Evolutionary conservation across 108 stramenopile genomes (phyloP), one percentile per base, ranked within the genome.

Genomic region (Parietichytrium sp.): DNA sequence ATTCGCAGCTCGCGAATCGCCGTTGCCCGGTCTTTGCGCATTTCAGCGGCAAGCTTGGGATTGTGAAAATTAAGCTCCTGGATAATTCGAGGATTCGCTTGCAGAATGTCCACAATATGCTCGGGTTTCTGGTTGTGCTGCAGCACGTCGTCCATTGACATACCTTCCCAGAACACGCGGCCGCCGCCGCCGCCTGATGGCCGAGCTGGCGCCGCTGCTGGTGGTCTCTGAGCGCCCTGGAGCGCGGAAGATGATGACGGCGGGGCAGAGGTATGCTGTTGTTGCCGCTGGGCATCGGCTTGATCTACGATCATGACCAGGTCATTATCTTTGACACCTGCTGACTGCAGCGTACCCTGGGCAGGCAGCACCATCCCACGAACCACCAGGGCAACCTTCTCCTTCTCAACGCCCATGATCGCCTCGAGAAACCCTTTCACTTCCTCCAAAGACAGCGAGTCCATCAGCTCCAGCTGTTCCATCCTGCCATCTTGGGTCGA

Each of bases 21-120:
- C 55, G 51, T 72, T 31, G 42, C 81, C 49, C 27, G 81, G 33
- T 72, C 82, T 31, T 80, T 51, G 36, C 79, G 48, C 30, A 93
- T 72, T 78, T 87, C 85, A 33, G 78, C 84, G 23, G 92, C 92
- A 13, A 92, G 47, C 2, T 33, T 23, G 7, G 93, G 93, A 54
- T 88, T 86, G 83, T 93, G 93, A 82, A 92, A 91, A 52, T 92
- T 92, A 51, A 95, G 85, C 88, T 93, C 94, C 80, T 95, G 93
- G 54, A 87, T 81, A 16, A 93, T 83, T 79, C 93, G 90, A 20
- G 85, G 85, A 61, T 93, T 87, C 54, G 49, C 93, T 81, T 79
- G 55, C 13, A 83, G 47, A 31, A 83, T 49, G 16, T 33, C 20
- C 49, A 93, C 90, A 54, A 95, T 85, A 55, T 89, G 82, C 49